Conservation (phyloP, 805 yeast species). For the Torulaspora indica region DNA sequence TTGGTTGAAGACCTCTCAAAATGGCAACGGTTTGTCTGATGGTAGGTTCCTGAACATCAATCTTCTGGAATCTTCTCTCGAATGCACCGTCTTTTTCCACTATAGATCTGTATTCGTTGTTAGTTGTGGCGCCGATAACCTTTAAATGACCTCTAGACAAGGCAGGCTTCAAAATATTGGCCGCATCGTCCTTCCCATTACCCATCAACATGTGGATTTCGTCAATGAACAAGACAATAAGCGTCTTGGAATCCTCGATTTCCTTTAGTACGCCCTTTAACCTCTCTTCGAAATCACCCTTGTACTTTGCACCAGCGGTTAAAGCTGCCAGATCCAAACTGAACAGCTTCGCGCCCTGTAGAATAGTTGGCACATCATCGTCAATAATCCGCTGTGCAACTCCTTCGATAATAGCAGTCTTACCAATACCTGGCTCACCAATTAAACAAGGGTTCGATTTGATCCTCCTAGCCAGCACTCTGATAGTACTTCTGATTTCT, state of each 20-base stretch:
- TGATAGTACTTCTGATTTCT: constrained; percentile 90
- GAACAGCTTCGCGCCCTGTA: constrained; percentile 74
- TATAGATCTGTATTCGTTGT: constrained; percentile 86
- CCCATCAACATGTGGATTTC: constrained; percentile 99
- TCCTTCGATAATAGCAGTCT: constrained; percentile 96
- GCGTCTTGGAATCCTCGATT: constrained; percentile 77
- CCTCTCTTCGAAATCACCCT: constrained; percentile 98
- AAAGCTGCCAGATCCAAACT: constrained; percentile 93
- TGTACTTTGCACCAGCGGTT: constrained; percentile 97
- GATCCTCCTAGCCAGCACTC: constrained; percentile 94
- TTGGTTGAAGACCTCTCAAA: constrained; percentile 90
- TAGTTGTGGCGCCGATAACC: constrained; percentile 97
- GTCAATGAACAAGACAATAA: constrained; percentile 89
- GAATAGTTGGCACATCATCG: constrained; percentile 87
- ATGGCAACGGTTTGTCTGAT: constrained; percentile 91
- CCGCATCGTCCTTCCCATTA: constrained; percentile 96
- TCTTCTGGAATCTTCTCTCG: constrained; percentile 95
- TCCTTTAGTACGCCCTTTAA: constrained; percentile 94
- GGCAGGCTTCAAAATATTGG: constrained; percentile 94
- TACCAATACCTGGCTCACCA: constrained; percentile 99
- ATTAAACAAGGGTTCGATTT: constrained; percentile 94
- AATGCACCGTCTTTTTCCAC: constrained; percentile 97
- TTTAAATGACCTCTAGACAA: constrained; percentile 94
- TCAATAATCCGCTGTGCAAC: constrained; percentile 96
- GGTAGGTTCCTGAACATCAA: constrained; percentile 93